Evolutionary conservation across 441 rosid species (phyloP).

Genomic region (Syzygium malaccense): DNA sequence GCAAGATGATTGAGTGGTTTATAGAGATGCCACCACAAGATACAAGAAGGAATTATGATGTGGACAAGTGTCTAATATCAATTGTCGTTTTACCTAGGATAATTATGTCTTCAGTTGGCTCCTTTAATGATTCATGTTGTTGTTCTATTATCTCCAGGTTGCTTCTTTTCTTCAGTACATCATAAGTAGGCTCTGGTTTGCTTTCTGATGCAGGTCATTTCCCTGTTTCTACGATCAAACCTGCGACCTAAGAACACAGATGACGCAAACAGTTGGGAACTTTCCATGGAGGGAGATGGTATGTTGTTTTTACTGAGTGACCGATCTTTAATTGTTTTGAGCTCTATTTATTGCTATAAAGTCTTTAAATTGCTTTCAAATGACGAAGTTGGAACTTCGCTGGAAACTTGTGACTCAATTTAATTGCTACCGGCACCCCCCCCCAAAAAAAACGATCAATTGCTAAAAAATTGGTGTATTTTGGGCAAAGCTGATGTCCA

Average conservation of each 20-base stretch:
- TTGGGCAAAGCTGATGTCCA: background rate
- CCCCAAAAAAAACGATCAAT: background rate
- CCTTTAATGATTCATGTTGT: background rate
- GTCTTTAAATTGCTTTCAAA: background rate
- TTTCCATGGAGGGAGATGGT: constrained; percentile 28
- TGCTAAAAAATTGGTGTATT: background rate
- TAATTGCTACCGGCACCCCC: background rate
- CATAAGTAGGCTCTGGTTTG: background rate
- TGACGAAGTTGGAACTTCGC: background rate
- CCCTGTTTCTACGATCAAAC: constrained; percentile 68
- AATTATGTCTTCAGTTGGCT: background rate
- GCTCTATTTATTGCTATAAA: background rate
- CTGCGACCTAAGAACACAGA: constrained; percentile 27
- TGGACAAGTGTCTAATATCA: background rate
- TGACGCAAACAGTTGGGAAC: constrained; percentile 15
- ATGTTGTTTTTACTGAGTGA: constrained; percentile 4
- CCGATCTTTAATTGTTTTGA: background rate
- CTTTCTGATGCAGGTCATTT: constrained; percentile 61
- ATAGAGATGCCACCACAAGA: background rate
- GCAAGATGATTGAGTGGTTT: background rate
- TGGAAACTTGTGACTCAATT: background rate
- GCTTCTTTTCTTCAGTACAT: background rate
- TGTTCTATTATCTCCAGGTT: background rate
- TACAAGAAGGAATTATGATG: background rate
- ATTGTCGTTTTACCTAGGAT: background rate